Evolutionary conservation across 192 early-diverging fungal genomes (phyloP), one percentile per base, ranked within the genome.

Genomic region (Linnemannia zychae): DNA sequence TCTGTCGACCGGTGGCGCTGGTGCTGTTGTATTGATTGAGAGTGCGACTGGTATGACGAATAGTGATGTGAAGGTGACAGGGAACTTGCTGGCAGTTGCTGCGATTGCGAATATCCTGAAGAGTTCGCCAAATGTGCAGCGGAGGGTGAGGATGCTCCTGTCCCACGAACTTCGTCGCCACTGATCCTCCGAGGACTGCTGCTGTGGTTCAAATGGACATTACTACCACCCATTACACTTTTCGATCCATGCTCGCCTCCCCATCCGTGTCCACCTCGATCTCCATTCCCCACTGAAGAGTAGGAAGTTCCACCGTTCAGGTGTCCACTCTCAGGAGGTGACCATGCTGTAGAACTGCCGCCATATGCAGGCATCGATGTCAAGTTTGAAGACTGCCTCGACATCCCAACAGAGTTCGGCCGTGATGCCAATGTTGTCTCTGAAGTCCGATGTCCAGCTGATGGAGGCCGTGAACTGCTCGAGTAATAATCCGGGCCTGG

Each of bases 1-100:
- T 84, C 81, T 31, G 46, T 70, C 15, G 81, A 84, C 17, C 49
- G 67, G 24, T 78, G 75, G 33, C 76, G 75, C 49, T 78, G 71
- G 31, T 83, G 81, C 0, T 72, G 40, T 53, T 36, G 67, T 37
- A 40, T 69, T n/a, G 67, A 37, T 37, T 69, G 67, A 69, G 67
- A 40, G 12, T 69, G 38, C 7, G 67, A 69, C 7, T 36, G 67
- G 16, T 36, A 40, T 0, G 77, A 72, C 1, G 65, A 44, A 34
- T 63, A 44, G 20, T 40, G 36, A 22, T 72, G 77, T 16, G 40
- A 40, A 44, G 63, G 50, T 66, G 78, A 68, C 9, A 60, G 52
- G 4, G 49, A 52, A 0, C 46, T 37, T 18, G 72, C 5, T 33
- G 57, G 50, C 15, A 24, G 68, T 3, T 71, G 76, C 37, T 77